Base-by-base conservation (phyloP, 495 filamentous ascomycete genomes). In the Trichocladium uniseriatum region DNA sequence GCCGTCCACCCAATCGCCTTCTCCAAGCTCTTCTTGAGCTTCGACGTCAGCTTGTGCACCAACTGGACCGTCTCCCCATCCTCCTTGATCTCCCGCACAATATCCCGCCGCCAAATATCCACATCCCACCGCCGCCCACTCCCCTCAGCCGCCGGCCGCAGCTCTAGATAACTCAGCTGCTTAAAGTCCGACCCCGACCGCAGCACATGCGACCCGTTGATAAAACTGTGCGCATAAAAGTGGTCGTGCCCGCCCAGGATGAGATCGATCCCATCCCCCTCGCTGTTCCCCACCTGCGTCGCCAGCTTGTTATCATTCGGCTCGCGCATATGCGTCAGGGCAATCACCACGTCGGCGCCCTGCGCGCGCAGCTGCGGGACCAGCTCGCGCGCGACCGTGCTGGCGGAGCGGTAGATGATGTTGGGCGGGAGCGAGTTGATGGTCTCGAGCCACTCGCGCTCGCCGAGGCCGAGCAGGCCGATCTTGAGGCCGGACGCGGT, bases 211-310 rank as follows among this genome's bases (percentile, higher is more conserved):
- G 77, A 81, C 13, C 81, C 80, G 51, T 94, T 92, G 55, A 89
- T 73, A 43, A 86, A 42, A 37, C 74, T 71, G 62, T 95, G 88
- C 27, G 71, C 73, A 55, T 95, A 95, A 61, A 83, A 90, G 57
- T 95, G 89, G 51, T 95, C 89, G 56, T 95, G 89, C 4, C 89
- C 89, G 36, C 89, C 88, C 1, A 95, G 71, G 21, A 95, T 83
- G 22, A 94, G 74, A 61, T 95, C 89, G 21, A 94, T 81, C 16
- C 20, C 40, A 13, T 83, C 61, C 0, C 83, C 86, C 8, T 75
- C n/a, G n/a, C n/a, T n/a, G n/a, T n/a, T n/a, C n/a, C n/a, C 69
- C 0, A 82, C 72, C 37, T 81, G 79, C 43, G 79, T 70, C 0
- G 89, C 89, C 6, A 95, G 66, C 64, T 91, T 92, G 51, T 84